Base-by-base conservation (phyloP, 2,329 filamentous ascomycete genomes). In the Tolypocladium cylindrosporum region DNA sequence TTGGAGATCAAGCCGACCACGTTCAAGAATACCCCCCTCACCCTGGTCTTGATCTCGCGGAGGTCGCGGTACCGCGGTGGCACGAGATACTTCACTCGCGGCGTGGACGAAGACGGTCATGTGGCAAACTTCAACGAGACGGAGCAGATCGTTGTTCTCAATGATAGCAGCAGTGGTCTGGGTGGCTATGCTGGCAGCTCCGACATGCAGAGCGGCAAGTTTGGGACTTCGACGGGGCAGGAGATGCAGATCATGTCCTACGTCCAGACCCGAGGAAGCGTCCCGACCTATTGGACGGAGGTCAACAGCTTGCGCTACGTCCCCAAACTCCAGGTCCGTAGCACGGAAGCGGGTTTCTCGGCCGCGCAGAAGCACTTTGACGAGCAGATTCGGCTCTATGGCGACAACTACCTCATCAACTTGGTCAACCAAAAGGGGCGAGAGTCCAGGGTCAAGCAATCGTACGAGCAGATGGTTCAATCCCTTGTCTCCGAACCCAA, bases 41-140 rank as follows among this genome's bases (percentile, higher is more conserved):
- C 91, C 24, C 85, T 97, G 64, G 84, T 87, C 42, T 82, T 99
- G 55, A 93, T 97, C 66, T 96, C 93, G 34, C 83, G 94, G 61
- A 85, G 94, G 65, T 96, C 92, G 27, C 84, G 95, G 64, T 87
- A 94, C 72, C 85, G 93, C 61, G 92, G 87, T 41, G 94, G 94
- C 51, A 97, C 94, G 19, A 82, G 95, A 69, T 97, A 97, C 75
- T 94, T 99, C 71, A 95, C 94, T 2, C 86, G 94, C 63, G 94
- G 94, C 55, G 85, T 97, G 53, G 93, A 99, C 69, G 92, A 96
- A 63, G 81, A 94, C 61, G 94, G 94, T 31, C 86, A 97, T 71
- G 94, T 94, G n/a, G 91, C 94, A 63, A 99, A 99, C 72, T 99
- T 93, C 80, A 99, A 99, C 70, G 94, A 99, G 78, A 97, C 94